A percentile compares a stretch with the other conserved stretches of the same genome.
These are phyloP conservation scores for Populus davidiana DNA, from an alignment of 345 rosid species.

Conservation along the genomic window DNA sequence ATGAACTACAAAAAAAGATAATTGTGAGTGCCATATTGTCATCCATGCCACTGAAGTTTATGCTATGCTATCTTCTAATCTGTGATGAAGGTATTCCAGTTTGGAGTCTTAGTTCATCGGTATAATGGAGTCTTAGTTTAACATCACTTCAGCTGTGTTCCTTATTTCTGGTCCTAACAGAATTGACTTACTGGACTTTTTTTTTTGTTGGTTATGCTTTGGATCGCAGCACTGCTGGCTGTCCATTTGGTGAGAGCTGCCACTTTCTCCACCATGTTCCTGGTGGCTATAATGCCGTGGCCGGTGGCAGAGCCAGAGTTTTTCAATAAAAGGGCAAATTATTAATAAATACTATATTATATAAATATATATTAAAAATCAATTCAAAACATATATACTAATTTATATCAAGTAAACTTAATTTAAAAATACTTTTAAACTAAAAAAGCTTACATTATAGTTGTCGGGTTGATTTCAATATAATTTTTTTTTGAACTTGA, in stretches of 20 bases:
- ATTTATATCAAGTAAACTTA: no score
- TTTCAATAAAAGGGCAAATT: no score
- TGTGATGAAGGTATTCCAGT: not conserved
- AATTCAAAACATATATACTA: no score
- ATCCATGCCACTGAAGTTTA: no score
- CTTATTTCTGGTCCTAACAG: not conserved
- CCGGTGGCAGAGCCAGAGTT: no score
- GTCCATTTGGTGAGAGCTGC: slow-evolving; percentile 91
- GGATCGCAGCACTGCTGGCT: slow-evolving; percentile 71
- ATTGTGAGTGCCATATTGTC: not conserved
- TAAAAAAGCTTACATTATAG: no score
- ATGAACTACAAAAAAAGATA: slow-evolving; percentile 18
- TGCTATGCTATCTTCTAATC: no score
- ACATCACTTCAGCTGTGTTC: not conserved
- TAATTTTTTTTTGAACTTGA: no score
- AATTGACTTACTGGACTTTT: not conserved
- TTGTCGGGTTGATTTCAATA: no score
- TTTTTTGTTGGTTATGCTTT: slow-evolving; percentile 11
- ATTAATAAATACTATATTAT: no score
- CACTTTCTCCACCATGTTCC: slow-evolving; percentile 83
- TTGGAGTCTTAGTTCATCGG: not conserved
- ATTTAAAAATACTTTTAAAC: no score
- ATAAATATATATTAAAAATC: no score
- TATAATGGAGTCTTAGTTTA: not conserved
- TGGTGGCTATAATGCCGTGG: slow-evolving; percentile 75